These are phyloP conservation scores for Cruciata laevipes DNA, from an alignment of 257 asterid species.

Conservation along the genomic window DNA sequence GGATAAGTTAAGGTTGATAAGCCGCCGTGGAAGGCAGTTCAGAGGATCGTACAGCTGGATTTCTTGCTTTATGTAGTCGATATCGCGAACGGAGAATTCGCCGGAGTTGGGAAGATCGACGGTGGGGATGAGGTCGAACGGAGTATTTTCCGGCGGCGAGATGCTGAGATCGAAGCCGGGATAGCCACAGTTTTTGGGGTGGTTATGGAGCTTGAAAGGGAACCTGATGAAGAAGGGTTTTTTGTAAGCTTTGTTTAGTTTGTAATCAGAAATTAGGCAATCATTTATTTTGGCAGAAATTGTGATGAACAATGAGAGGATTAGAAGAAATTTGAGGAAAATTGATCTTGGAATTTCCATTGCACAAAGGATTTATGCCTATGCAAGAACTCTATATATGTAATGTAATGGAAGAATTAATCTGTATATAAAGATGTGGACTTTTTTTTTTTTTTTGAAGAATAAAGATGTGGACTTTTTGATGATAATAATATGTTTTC, in stretches of 20 bases:
- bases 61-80: constrained; percentile 46
- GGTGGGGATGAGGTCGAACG: constrained; percentile 1
- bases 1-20: constrained; percentile 39
- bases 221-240: constrained; percentile 23
- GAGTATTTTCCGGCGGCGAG: no score
- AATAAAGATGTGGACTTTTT: neutral
- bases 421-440: no score
- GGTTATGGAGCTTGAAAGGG: constrained; percentile 24
- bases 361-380: neutral
- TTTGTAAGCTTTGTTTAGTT: neutral
- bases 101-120: constrained; percentile 53
- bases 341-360: constrained; percentile 10
- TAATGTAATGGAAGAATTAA: no score
- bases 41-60: constrained; percentile 48
- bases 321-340: constrained; percentile 18
- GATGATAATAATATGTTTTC: neutral
- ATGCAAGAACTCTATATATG: neutral
- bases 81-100: constrained; percentile 38
- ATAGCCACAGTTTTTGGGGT: constrained; percentile 39
- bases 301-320: constrained; percentile 14
- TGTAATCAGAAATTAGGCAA: constrained; percentile 25
- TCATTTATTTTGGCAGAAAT: constrained; percentile 26
- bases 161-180: constrained; percentile 48
- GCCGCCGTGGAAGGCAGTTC: constrained; percentile 47
- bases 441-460: no score